A percentile compares a stretch with the other conserved stretches of the same genome.
Evolutionary conservation across 2,329 filamentous ascomycete species (phyloP).

Genomic region (Whalleya microplaca): DNA sequence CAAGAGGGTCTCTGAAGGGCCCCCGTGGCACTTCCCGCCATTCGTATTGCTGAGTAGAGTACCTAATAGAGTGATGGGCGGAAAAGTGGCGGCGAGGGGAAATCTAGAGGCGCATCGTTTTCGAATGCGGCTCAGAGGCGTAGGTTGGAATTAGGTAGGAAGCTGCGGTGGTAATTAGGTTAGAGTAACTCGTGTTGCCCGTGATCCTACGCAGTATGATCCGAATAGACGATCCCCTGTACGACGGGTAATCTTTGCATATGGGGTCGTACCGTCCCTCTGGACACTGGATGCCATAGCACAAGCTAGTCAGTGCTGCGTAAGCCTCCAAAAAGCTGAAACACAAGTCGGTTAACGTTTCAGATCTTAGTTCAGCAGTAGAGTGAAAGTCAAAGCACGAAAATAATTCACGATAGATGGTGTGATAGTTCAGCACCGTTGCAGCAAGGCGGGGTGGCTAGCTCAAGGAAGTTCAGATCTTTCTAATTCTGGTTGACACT

Average conservation of each 20-base stretch:
- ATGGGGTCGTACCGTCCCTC: constrained; percentile 12
- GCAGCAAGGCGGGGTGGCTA: constrained; percentile 18
- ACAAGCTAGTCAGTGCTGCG: constrained; percentile 9
- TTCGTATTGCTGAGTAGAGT: not conserved
- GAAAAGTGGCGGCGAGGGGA: not conserved
- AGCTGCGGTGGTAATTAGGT: not conserved
- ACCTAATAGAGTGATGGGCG: not conserved
- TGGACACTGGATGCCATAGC: constrained; percentile 3
- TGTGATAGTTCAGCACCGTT: constrained; percentile 23
- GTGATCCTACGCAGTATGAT: constrained; percentile 5
- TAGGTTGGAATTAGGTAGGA: constrained; percentile 2
- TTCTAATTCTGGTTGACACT: constrained; percentile 21
- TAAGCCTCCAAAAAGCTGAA: constrained; percentile 28
- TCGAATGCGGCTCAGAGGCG: constrained; percentile 1
- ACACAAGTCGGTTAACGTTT: constrained; percentile 33
- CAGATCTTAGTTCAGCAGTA: constrained; percentile 20
- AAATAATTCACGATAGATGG: constrained; percentile 23
- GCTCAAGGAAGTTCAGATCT: constrained; percentile 17
- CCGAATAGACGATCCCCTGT: constrained; percentile 7
- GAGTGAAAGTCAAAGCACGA: constrained; percentile 27
- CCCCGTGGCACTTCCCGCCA: not conserved
- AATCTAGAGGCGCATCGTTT: not conserved
- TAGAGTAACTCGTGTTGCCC: constrained; percentile 2
- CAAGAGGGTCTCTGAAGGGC: constrained; percentile 4
- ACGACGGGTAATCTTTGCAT: constrained; percentile 9